Evolutionary conservation across 108 stramenopile genomes (phyloP), one percentile per base, ranked within the genome.

Genomic region (Fragilaria crotonensis): DNA sequence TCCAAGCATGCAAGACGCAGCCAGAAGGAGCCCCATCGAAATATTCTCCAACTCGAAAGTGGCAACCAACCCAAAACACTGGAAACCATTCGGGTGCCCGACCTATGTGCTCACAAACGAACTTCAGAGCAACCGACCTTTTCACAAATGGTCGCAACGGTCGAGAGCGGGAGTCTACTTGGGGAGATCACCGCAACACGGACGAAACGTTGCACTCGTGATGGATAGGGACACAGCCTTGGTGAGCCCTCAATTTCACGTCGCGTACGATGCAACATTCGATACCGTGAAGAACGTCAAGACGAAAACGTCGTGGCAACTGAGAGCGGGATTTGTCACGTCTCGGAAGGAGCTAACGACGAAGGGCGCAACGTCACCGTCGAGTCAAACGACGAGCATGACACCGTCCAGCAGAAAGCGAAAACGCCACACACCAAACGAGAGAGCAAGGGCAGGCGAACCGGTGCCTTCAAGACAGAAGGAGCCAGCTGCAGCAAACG

Each of bases 21-120:
- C 23, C 18, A n/a, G n/a, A n/a, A n/a, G n/a, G n/a, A 29, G 48
- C 9, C 41, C 41, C 9, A 44, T 44, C 41, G 41, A 57, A 30
- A 45, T 45, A 3, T 52, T 72, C 30, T 11, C 64, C 41, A 4
- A 44, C 18, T 44, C 47, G 2, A n/a, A 36, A 2, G 60, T 66
- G 9, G n/a, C 32, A 31, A 19, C 48, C 46, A 72, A 60, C 32
- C 52, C 48, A 7, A 28, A 27, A 1, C 60, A 66, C 45, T 72
- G 33, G 32, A 59, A 71, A 11, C 61, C 61, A 3, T 70, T 70
- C 31, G 64, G 59, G 3, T 76, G 67, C 41, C 69, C 75, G 0
- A 57, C 67, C 5, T 71, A 59, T 48, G 69, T 55, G n/a, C 60
- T 70, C 0, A 30, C 66, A 5, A 57, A 41, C 20, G 36, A 44